These are phyloP conservation scores for Sphenostylis stenocarpa DNA, from an alignment of 306 rosid genomes.

Conservation along the genomic window DNA sequence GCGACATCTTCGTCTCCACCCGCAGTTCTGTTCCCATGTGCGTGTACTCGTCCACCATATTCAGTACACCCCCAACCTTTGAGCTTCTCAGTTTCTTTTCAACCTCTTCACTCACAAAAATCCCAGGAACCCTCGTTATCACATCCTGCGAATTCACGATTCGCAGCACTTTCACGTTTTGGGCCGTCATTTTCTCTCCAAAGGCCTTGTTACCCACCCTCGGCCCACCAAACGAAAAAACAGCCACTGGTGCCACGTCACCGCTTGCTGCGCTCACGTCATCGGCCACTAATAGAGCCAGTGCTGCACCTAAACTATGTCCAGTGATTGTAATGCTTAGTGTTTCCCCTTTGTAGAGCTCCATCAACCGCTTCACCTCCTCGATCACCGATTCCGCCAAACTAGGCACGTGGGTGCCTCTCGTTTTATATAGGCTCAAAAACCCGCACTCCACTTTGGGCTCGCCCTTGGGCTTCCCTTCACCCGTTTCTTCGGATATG, in stretches of 20 bases:
- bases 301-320: constrained; percentile 86
- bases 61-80: constrained; percentile 36
- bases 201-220: constrained; percentile 73
- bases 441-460: constrained; percentile 87
- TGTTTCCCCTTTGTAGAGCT: constrained; percentile 61
- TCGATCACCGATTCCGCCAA: constrained; percentile 64
- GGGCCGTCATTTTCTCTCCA: constrained; percentile 39
- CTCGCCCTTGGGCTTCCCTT: background rate
- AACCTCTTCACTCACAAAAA: constrained; percentile 52
- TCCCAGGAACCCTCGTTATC: constrained; percentile 67
- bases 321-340: constrained; percentile 85
- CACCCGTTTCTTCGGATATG: background rate
- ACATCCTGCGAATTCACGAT: constrained; percentile 87
- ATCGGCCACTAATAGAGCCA: constrained; percentile 73
- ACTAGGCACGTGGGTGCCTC: constrained; percentile 71
- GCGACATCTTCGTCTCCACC: constrained; percentile 86
- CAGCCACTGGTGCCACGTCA: constrained; percentile 66
- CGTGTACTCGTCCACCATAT: constrained; percentile 56
- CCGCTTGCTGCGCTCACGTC: constrained; percentile 48
- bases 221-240: constrained; percentile 92
- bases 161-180: constrained; percentile 72
- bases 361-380: constrained; percentile 64
- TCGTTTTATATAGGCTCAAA: constrained; percentile 64
- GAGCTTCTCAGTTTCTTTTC: constrained; percentile 46
- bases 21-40: constrained; percentile 80